Base-by-base conservation (phyloP, 2,329 filamentous ascomycete species). In the Samsoniella hepiali region DNA sequence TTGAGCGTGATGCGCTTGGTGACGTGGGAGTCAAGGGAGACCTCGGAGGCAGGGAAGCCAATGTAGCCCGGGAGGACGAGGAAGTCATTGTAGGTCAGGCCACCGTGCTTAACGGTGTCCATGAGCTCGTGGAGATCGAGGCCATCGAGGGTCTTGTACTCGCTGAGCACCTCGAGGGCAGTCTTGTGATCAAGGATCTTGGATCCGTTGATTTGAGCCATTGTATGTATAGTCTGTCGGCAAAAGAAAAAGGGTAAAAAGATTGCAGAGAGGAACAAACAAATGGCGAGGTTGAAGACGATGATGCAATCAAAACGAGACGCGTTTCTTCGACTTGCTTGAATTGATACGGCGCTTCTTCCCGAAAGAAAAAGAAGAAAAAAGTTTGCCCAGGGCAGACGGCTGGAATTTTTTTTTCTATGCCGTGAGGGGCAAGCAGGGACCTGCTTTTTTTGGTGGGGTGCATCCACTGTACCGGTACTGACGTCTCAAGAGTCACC, bases 61-160 rank as follows among this genome's bases (percentile, higher is more conserved):
- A 99, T 97, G 82, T 97, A 97, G 75, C 96, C 96, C 64, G 95
- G 95, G 66, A 99, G 85, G 72, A 99, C 81, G 67, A 99, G 88
- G 82, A 99, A 99, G 80, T 99, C 95, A 79, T 99, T 99, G 85
- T 97, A 99, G 65, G 94, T 98, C 73, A 99, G 84, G 72, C 95
- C 95, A 67, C 95, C 95, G 74, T 93, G 91, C 78, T 89, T 90
- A 81, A 90, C 90, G 69, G 94, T 93, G 81, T 99, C 91, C 76
- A 98, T 87, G 71, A 99, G 84, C 68, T 92, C 88, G 74, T 92
- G 83, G 72, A 96, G 87, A 75, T 92, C 87, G 71, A 99, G 89
- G 65, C 95, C 95, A 86, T 99, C 95, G 71, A 81, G 84, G 75
- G 84, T 83, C 69, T 88, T 76, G 78, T 97, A 97, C 74, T 94